A percentile compares a stretch with the other conserved stretches of the same genome.
These are phyloP conservation scores for Exserohilum turcica DNA, from an alignment of 2,329 filamentous ascomycete species.

Conservation along the genomic window DNA sequence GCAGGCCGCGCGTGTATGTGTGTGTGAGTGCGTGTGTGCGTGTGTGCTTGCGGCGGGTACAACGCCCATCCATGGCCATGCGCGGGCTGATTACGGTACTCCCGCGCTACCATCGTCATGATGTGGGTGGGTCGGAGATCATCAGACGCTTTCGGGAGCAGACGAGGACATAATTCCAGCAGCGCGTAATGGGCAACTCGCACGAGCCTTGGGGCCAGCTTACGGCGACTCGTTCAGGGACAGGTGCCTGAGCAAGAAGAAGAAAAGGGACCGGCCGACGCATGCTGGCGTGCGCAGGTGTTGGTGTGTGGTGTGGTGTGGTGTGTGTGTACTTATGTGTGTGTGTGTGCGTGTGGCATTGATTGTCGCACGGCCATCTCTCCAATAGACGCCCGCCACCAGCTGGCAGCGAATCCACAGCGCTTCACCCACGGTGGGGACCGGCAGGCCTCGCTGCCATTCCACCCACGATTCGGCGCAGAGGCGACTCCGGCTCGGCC, in stretches of 20 bases:
- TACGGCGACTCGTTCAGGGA: constrained; percentile 13
- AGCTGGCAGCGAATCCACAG: constrained; percentile 39
- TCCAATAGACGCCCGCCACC: constrained; percentile 43
- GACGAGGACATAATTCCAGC: constrained; percentile 9
- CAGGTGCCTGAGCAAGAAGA: constrained; percentile 8
- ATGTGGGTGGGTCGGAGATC: constrained; percentile 18
- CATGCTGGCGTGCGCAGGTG: too few species aligned
- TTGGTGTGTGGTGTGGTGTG: too few species aligned
- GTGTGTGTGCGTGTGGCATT: constrained; percentile 41
- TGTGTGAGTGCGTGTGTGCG: too few species aligned
- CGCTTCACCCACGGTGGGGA: constrained; percentile 34
- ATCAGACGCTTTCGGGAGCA: constrained; percentile 13
- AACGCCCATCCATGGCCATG: constrained; percentile 3
- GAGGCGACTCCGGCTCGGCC: constrained; percentile 22
- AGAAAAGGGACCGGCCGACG: constrained; percentile 15
- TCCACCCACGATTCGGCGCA: constrained; percentile 24
- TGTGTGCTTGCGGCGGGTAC: constrained; percentile 5
- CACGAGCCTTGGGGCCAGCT: constrained; percentile 7
- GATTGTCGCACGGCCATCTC: constrained; percentile 40
- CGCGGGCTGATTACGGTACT: constrained; percentile 13
- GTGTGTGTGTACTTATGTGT: too few species aligned
- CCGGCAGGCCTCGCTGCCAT: constrained; percentile 11
- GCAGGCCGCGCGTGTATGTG: too few species aligned
- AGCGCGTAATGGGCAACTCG: constrained; percentile 13
- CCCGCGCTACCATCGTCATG: constrained; percentile 19